phyloP scores from a whole-genome alignment of 129 eudicot species.

The Silybum marianum region DNA sequence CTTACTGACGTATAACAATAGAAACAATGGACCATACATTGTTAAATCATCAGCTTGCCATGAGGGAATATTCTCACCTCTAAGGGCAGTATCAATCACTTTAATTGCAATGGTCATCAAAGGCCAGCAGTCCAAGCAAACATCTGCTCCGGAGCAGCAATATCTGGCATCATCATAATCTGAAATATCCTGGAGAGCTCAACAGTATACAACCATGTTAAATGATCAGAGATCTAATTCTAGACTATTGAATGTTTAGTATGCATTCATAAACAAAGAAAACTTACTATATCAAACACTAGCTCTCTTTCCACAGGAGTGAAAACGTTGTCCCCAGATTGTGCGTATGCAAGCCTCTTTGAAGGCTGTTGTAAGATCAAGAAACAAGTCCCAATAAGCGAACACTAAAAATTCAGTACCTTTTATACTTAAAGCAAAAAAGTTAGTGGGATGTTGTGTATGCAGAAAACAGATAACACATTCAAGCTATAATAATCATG shows the following conservation, averaged over 20 bases:
- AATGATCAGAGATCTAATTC: neutral
- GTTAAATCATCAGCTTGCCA: neutral
- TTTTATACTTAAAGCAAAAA: neutral
- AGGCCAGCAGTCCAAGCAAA: conserved; percentile 95
- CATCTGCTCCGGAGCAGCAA: conserved; percentile 96
- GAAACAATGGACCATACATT: neutral
- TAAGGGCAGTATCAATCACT: conserved; percentile 83
- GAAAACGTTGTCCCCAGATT: conserved; percentile 80
- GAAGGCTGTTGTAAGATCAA: conserved; percentile 67
- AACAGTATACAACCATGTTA: conserved; percentile 14
- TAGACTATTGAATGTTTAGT: neutral
- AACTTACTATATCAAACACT: conserved; percentile 85
- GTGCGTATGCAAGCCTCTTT: conserved; percentile 87
- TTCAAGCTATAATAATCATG: neutral
- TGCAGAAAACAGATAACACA: neutral
- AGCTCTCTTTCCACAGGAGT: conserved; percentile 96
- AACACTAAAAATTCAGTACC: neutral
- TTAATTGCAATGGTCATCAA: conserved; percentile 93
- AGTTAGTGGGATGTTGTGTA: neutral
- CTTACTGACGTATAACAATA: neutral
- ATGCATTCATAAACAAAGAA: neutral
- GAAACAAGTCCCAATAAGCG: neutral
- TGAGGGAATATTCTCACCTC: conserved; percentile 51
- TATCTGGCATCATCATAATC: conserved; percentile 96
- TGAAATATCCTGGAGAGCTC: conserved; percentile 72